Conservation (phyloP, 2,329 filamentous ascomycete species). For the Helotiales sp. region DNA sequence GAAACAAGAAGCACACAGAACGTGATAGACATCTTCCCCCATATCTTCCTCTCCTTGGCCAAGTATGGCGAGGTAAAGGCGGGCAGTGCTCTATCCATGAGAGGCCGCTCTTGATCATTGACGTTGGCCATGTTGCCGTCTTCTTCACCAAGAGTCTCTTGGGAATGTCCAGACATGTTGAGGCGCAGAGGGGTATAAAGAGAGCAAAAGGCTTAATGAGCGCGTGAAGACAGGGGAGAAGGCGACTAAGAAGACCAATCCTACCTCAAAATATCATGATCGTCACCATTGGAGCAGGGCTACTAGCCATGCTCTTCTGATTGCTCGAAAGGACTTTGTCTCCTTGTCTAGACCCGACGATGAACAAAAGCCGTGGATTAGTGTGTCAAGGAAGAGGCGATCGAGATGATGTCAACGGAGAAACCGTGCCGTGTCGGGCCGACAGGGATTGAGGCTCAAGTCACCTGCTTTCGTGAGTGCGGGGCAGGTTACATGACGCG, state of each 20-base stretch:
- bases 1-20: conserved; percentile 16
- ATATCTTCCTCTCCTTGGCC: conserved; percentile 15
- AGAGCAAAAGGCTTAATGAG: neutral
- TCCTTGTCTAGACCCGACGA: neutral
- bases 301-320: neutral
- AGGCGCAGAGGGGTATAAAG: neutral
- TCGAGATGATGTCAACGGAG: neutral
- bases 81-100: conserved; percentile 14
- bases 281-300: neutral
- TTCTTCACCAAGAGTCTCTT: neutral
- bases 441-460: too few relatives aligned
- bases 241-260: neutral
- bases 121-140: neutral
- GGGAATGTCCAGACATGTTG: neutral
- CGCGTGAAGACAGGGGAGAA: neutral
- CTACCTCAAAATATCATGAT: neutral
- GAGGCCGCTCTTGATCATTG: neutral
- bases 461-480: too few relatives aligned
- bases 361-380: neutral
- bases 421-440: neutral
- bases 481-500: too few relatives aligned
- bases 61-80: conserved; percentile 11
- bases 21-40: conserved; percentile 19
- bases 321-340: too few relatives aligned
- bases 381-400: neutral